Conservation (phyloP, 805 yeast genomes). For the Cyberlindnera suaveolens region DNA sequence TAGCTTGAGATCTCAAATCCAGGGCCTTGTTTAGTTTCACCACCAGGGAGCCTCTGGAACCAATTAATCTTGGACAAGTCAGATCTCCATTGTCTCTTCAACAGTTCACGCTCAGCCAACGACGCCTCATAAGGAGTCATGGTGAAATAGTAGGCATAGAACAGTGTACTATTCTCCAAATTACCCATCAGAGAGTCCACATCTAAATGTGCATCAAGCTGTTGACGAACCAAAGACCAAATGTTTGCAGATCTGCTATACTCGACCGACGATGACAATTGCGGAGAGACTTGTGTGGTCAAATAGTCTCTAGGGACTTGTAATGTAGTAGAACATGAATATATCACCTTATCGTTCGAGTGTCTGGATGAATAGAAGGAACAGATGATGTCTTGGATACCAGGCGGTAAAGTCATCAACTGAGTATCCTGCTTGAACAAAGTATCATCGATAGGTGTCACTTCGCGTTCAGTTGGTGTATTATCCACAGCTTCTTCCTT, state of each 20-base stretch:
- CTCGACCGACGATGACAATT: slow-evolving; percentile 56
- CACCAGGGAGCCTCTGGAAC: slow-evolving; percentile 57
- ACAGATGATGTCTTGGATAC: slow-evolving; percentile 25
- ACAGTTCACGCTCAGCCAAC: slow-evolving; percentile 72
- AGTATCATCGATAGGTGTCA: slow-evolving; percentile 14
- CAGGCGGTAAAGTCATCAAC: slow-evolving; percentile 22
- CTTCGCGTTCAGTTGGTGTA: neutral
- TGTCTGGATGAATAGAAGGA: slow-evolving; percentile 20
- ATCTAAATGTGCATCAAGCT: slow-evolving; percentile 23
- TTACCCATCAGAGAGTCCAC: slow-evolving; percentile 2
- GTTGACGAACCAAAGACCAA: slow-evolving; percentile 72
- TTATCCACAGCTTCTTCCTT: too few relatives aligned
- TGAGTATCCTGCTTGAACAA: slow-evolving; percentile 15
- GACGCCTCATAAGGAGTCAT: slow-evolving; percentile 66
- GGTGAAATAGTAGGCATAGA: slow-evolving; percentile 82
- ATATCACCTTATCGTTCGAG: slow-evolving; percentile 5
- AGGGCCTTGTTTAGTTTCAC: slow-evolving; percentile 5
- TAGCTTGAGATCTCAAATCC: slow-evolving; percentile 11
- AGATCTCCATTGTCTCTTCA: slow-evolving; percentile 67
- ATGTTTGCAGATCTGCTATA: slow-evolving; percentile 84
- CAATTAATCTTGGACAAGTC: slow-evolving; percentile 67
- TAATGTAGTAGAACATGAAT: slow-evolving; percentile 5
- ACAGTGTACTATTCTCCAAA: slow-evolving; percentile 34
- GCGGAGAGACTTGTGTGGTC: slow-evolving; percentile 4
- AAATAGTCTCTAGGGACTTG: slow-evolving; percentile 9